Evolutionary conservation across 2,329 filamentous ascomycete genomes (phyloP), one percentile per base, ranked within the genome.

Genomic region (Cercospora sojina): DNA sequence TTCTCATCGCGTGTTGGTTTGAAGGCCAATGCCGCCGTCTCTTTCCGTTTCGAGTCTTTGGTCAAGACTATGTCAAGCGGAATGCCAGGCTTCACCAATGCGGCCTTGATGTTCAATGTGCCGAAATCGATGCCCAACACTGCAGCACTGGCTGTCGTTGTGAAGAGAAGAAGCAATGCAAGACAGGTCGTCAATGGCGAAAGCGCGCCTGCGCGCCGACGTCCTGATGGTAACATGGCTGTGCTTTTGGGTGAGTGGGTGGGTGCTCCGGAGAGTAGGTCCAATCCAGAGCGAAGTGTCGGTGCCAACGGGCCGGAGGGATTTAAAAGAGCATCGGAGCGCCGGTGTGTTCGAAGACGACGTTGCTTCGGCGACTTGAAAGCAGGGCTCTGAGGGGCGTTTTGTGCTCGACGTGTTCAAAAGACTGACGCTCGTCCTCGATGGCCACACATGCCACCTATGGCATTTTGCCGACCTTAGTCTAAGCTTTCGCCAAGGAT

Each of bases 11-110:
- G 82, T n/a, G 87, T 85, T 41, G 93, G 92, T 81, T 99, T 98
- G 83, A 99, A 98, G 51, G 92, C 91, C 72, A 99, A 88, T 49
- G 93, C 93, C 1, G 93, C 92, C 25, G 87, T 87, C 79, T 99
- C 95, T 84, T 99, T 99, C 76, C 95, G 90, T 79, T 96, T 91
- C 31, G 95, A 97, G 81, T 99, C 95, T 79, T 98, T 99, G 31
- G 93, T 97, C 64, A 97, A 86, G 78, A 99, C 94, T 71, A 99
- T 98, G 73, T 99, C 95, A 77, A 99, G 91, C 10, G 95, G 95
- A 61, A 96, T 94, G 68, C 95, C 95, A 2, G 95, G 95, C 82
- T 98, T 98, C 69, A 99, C 94, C 49, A 99, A 87, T 13, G 91
- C 89, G 29, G 94, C 94, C 83, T 98, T 99, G 82, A 99, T 91